Percentiles rank a stretch among this genome's conserved stretches.
Conservation (phyloP, 208 protist genomes). For the Wallacemonas sp. region DNA sequence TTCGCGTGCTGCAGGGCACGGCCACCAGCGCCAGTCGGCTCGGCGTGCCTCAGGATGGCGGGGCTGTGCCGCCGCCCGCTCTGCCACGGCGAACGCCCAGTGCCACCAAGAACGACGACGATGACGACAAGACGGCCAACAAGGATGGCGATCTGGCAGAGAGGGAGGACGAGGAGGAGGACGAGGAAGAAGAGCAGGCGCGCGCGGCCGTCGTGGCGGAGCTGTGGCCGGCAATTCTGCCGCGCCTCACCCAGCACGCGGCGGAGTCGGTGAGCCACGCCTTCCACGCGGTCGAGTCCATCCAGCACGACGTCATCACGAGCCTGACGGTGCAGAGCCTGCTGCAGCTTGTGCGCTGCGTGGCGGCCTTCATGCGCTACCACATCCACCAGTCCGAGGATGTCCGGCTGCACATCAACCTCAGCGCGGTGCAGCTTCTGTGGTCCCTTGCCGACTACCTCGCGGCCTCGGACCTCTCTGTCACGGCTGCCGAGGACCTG, state of each 20-base stretch:
- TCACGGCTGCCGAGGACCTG: conserved; percentile 40
- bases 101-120: too few relatives aligned
- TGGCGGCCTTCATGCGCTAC: conserved; percentile 47
- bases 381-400: conserved; percentile 36
- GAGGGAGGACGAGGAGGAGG: background rate
- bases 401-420: conserved; percentile 69
- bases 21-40: conserved; percentile 16
- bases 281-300: conserved; percentile 69
- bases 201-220: background rate
- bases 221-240: conserved; percentile 4
- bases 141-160: too few relatives aligned
- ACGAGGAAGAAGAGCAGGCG: conserved; percentile 5
- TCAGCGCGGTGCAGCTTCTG: conserved; percentile 84
- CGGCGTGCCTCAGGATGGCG: background rate
- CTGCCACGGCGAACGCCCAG: too few relatives aligned
- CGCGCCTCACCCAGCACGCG: conserved; percentile 6
- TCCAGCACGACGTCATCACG: conserved; percentile 78
- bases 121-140: too few relatives aligned
- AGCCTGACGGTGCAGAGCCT: conserved; percentile 52
- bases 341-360: conserved; percentile 54
- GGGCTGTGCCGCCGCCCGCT: too few relatives aligned
- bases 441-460: conserved; percentile 87
- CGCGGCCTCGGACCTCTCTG: conserved; percentile 36
- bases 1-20: conserved; percentile 49
- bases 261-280: conserved; percentile 44